These are phyloP conservation scores for Trichoderma guizhouense DNA, from an alignment of 2,329 filamentous ascomycete species.

Conservation along the genomic window DNA sequence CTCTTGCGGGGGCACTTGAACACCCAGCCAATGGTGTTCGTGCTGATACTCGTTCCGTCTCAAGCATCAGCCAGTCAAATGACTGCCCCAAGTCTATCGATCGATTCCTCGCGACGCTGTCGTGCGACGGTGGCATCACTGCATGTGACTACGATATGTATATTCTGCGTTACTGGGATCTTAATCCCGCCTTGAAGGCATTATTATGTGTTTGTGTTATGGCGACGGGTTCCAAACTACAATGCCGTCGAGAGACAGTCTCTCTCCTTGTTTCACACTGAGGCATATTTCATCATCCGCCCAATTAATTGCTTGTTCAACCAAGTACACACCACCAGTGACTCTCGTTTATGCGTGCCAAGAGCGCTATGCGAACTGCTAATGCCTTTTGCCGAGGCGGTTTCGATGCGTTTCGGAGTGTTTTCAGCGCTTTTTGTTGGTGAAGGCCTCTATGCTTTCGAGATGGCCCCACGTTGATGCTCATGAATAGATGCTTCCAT, in stretches of 20 bases:
- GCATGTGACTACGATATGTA: background rate
- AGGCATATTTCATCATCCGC: background rate
- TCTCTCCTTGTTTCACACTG: constrained; percentile 6
- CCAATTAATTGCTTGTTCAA: background rate
- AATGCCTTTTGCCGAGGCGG: background rate
- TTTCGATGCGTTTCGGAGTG: background rate
- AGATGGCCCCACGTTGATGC: background rate
- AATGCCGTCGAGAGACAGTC: background rate
- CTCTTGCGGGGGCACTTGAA: background rate
- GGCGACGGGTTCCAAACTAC: background rate
- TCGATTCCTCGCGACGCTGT: background rate
- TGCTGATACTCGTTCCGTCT: background rate
- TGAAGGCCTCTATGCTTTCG: background rate
- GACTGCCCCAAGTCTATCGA: background rate
- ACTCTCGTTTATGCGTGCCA: background rate
- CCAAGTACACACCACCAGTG: background rate
- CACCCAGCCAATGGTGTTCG: background rate
- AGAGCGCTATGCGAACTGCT: background rate
- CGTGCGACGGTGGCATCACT: constrained; percentile 1
- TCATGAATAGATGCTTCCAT: background rate
- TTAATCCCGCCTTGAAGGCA: background rate
- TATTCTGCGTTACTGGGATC: background rate
- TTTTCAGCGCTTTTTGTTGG: background rate
- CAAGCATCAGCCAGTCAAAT: background rate
- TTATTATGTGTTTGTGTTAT: background rate